Base-by-base conservation (phyloP, 176 grass and related monocot species). In the Carex pumila region DNA sequence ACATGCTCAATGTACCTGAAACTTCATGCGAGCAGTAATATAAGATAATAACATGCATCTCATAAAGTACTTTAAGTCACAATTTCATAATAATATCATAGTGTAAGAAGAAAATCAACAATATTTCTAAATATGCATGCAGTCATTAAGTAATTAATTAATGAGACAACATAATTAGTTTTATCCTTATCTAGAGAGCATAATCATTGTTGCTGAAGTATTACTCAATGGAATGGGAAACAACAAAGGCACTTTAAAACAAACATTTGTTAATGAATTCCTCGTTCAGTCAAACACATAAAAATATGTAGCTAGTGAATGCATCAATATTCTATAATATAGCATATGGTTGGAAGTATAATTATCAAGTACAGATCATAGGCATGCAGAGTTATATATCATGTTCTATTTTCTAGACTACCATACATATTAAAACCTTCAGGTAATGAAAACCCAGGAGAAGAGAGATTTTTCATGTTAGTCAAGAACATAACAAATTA, bases 301-400 rank as follows among this genome's bases (percentile, higher is more conserved):
- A 21, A 52, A 14, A 30, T 75, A 12, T 52, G 10, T 52, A 67
- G 3, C 8, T 43, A 36, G 65, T 1, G 7, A 71, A 19, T 43
- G 41, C 71, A 47, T 74, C 41, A 36, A 36, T 36, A 52, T 74
- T 74, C 37, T 45, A 39, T 17, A 57, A 57, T n/a, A 65, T 74
- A 53, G 47, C 45, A 75, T 21, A 75, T 75, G 71, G 43, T 30
- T 75, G 71, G 47, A 75, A 2, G 7, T 53, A 75, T 52, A 75
- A 75, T 75, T 75, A 75, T 47, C 19, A 75, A 74, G 43, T 75
- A 75, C 45, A 25, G n/a, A 14, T 75, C 47, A 54, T 75, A 53
- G n/a, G 45, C 45, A 53, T 30, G 45, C 45, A 29, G 6, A 1
- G 14, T 43, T 43, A 43, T 43, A 43, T 53, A 55, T 12, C 49